Percentiles rank a stretch among this genome's conserved stretches.
Evolutionary conservation across 2,329 filamentous ascomycete genomes (phyloP).

Genomic region (Reticulascus tulasneorum): DNA sequence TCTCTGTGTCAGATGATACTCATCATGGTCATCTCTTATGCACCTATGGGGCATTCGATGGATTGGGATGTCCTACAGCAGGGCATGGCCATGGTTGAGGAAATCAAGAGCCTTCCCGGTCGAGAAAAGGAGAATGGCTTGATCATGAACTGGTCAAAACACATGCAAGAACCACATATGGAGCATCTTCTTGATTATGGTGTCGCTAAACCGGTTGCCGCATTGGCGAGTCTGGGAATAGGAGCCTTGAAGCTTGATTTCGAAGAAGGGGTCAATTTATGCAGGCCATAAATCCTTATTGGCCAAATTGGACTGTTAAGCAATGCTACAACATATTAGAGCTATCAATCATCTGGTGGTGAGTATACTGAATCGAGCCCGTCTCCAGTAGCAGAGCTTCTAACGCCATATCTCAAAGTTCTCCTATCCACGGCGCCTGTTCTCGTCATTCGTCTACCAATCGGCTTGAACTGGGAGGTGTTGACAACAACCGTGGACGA

Average conservation of each 20-base stretch:
- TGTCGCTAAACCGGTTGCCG: constrained; percentile 44
- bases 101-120: constrained; percentile 43
- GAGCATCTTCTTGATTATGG: constrained; percentile 44
- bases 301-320: neutral
- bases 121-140: constrained; percentile 40
- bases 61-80: constrained; percentile 42
- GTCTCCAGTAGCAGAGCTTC: no score
- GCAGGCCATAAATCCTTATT: no score
- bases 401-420: neutral
- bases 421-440: neutral
- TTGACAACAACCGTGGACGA: no score
- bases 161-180: constrained; percentile 33
- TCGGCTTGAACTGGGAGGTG: no score
- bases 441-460: neutral
- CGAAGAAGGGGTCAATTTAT: no score
- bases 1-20: constrained; percentile 51
- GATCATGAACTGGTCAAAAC: constrained; percentile 38
- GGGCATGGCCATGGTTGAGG: constrained; percentile 43
- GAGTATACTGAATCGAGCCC: constrained; percentile 1
- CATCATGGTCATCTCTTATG: constrained; percentile 40
- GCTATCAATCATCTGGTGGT: neutral
- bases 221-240: constrained; percentile 42
- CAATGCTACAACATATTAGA: no score
- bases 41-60: constrained; percentile 35
- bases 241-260: constrained; percentile 37